Percentiles rank a stretch among this genome's conserved stretches.
Evolutionary conservation across 768 basidiomycete genomes (phyloP).

Genomic region (Macrolepiota fuliginosa): DNA sequence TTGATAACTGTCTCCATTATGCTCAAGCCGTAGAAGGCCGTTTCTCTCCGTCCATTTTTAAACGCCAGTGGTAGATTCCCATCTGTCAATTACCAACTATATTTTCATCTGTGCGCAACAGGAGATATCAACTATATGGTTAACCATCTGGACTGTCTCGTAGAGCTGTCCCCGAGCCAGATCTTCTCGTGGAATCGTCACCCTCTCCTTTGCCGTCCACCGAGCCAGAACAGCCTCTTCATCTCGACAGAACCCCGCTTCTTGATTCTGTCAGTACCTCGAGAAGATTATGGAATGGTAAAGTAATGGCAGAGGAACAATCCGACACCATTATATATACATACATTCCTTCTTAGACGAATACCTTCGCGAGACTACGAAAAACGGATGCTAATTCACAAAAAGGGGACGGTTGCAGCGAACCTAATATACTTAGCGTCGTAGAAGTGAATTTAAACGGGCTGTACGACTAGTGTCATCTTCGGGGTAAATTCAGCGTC

Average conservation of each 20-base stretch:
- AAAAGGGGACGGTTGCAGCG: neutral
- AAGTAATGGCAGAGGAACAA: neutral
- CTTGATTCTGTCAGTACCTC: neutral
- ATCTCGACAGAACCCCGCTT: too few species aligned
- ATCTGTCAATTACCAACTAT: neutral
- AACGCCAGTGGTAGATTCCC: neutral
- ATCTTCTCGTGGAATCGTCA: neutral
- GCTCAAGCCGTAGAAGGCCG: neutral
- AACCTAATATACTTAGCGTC: neutral
- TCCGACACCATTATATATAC: neutral
- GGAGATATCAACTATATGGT: neutral
- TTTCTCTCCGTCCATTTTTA: neutral
- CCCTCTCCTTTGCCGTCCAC: too few species aligned
- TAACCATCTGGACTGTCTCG: too few species aligned
- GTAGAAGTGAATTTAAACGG: neutral
- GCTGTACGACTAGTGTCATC: neutral
- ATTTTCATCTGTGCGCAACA: neutral
- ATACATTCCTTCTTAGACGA: neutral
- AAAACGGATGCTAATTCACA: neutral
- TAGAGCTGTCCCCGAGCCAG: neutral
- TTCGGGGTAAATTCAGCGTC: neutral
- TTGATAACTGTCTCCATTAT: conserved; percentile 23
- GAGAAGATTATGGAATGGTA: neutral
- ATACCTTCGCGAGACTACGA: neutral
- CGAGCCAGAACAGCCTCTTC: too few species aligned